These are phyloP conservation scores for Bretschneidera sinensis DNA, from an alignment of 345 rosid genomes.

Conservation along the genomic window DNA sequence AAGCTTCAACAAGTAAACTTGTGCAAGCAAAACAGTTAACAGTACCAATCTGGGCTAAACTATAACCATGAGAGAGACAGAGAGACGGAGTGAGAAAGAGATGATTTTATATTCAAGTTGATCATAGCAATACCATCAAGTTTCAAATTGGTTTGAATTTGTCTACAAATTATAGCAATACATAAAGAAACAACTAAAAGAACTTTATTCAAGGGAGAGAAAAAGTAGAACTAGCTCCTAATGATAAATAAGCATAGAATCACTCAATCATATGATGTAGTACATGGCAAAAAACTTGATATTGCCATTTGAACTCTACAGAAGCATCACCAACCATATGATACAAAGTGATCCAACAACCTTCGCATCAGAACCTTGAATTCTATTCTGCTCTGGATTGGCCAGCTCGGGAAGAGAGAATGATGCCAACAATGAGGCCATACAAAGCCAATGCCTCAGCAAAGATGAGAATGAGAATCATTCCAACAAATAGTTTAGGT, in stretches of 20 bases:
- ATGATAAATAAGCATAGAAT: not conserved
- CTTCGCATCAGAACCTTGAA: not conserved
- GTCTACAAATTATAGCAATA: too few relatives aligned
- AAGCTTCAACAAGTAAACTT: too few relatives aligned
- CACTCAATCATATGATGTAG: not conserved
- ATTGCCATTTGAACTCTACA: not conserved
- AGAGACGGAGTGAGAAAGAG: not conserved
- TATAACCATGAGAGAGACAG: not conserved
- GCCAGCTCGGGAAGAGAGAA: conserved; percentile 35
- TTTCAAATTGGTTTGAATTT: not conserved
- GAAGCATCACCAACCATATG: not conserved
- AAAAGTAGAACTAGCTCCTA: not conserved
- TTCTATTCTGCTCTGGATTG: conserved; percentile 33
- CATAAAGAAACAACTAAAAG: not conserved
- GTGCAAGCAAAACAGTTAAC: too few relatives aligned
- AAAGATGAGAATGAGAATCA: conserved; percentile 35
- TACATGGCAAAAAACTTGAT: not conserved
- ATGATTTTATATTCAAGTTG: not conserved
- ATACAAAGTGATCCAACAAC: not conserved
- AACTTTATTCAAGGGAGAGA: not conserved
- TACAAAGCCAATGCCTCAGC: conserved; percentile 36
- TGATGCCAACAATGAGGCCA: conserved; percentile 35
- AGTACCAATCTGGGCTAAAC: too few relatives aligned
- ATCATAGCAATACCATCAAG: not conserved
- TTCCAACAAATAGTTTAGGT: conserved; percentile 36